These are phyloP conservation scores for Cryptomeria japonica DNA, from an alignment of 75 land plant genomes.

Conservation along the genomic window DNA sequence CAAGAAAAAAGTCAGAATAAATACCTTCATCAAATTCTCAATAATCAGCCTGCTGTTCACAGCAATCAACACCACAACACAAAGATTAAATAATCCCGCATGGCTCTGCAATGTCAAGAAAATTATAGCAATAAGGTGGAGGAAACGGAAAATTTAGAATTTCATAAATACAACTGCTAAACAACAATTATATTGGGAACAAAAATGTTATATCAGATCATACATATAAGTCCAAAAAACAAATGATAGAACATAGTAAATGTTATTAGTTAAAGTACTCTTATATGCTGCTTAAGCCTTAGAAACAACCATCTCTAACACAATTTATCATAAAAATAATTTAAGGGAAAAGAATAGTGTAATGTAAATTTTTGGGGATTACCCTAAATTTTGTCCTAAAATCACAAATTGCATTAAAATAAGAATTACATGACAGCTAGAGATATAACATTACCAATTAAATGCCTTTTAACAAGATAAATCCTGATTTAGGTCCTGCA, in stretches of 20 bases:
- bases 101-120: conserved; percentile 66
- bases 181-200: not conserved
- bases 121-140: not conserved
- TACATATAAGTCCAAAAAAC: not conserved
- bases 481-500: no score
- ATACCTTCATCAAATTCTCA: conserved; percentile 95
- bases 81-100: conserved; percentile 92
- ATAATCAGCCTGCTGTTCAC: conserved; percentile 94
- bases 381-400: no score
- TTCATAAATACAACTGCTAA: not conserved
- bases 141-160: not conserved
- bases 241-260: not conserved
- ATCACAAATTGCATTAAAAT: no score
- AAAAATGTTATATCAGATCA: not conserved
- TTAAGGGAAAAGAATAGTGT: not conserved
- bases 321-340: not conserved
- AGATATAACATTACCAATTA: no score
- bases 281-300: not conserved
- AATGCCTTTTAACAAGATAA: no score
- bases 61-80: conserved; percentile 85
- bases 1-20: not conserved
- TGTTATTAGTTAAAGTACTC: not conserved
- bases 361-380: no score
- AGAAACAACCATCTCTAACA: not conserved
- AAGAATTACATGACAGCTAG: no score